Evolutionary conservation across 768 basidiomycete genomes (phyloP).

Genomic region (Rickenella mellea): DNA sequence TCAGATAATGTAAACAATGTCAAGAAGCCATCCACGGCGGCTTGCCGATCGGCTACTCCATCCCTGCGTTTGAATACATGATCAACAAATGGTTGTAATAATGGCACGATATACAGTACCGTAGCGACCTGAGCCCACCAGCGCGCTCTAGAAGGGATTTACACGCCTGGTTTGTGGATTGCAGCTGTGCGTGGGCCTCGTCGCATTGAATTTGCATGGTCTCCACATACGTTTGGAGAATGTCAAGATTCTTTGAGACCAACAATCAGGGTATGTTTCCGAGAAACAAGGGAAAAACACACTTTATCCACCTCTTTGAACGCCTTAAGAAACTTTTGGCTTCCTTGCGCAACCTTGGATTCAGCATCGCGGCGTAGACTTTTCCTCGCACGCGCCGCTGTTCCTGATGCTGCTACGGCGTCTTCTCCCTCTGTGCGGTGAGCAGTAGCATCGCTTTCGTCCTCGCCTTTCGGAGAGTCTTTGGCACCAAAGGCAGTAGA

Average conservation of each 20-base stretch:
- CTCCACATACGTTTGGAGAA: conserved; percentile 64
- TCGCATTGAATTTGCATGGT: conserved; percentile 81
- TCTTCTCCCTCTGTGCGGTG: conserved; percentile 10
- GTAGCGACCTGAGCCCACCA: conserved; percentile 61
- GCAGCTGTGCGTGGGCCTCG: conserved; percentile 70
- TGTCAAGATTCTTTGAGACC: conserved; percentile 65
- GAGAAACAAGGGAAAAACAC: conserved; percentile 21
- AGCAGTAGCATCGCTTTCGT: conserved; percentile 5
- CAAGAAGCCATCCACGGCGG: conserved; percentile 74
- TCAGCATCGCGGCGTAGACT: conserved; percentile 82
- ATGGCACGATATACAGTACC: conserved; percentile 31
- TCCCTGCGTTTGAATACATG: conserved; percentile 32
- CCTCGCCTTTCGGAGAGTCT: conserved; percentile 23
- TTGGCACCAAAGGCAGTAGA: conserved; percentile 16
- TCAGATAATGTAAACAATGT: conserved; percentile 75
- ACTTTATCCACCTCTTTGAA: conserved; percentile 89
- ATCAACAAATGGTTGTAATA: conserved; percentile 6
- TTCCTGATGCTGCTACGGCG: conserved; percentile 27
- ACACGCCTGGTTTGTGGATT: conserved; percentile 67
- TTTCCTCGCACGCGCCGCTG: conserved; percentile 66
- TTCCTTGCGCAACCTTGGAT: conserved; percentile 69
- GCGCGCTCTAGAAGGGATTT: conserved; percentile 76
- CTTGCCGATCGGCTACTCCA: conserved; percentile 58
- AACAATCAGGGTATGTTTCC: background rate
- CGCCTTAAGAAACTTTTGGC: conserved; percentile 71